Conservation (phyloP, 176 grass and related monocot genomes). For the Stipa capillata region DNA sequence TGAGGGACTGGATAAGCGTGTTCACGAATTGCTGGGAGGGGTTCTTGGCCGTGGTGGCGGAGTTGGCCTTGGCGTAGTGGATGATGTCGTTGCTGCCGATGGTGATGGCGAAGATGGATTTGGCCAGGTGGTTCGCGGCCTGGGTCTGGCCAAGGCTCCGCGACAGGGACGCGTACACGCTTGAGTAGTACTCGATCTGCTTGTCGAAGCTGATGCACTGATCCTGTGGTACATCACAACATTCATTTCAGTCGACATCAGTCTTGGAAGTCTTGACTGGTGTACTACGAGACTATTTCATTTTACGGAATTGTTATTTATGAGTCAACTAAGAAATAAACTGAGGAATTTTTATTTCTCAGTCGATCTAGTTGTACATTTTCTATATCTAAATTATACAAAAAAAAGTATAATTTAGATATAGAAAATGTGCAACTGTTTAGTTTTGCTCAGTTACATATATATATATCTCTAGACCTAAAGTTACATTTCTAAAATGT, state of each 20-base stretch:
- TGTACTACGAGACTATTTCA: no score
- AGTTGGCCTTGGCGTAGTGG: constrained; percentile 47
- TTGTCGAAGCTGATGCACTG: constrained; percentile 64
- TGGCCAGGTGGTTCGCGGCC: constrained; percentile 41
- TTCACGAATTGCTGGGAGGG: constrained; percentile 42
- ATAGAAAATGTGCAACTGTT: no score
- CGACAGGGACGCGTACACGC: constrained; percentile 30
- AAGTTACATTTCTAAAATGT: no score
- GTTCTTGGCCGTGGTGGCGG: background rate
- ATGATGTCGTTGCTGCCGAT: constrained; percentile 95
- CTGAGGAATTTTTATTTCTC: no score
- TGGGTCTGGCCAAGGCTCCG: constrained; percentile 42
- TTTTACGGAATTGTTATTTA: no score
- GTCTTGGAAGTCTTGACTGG: no score
- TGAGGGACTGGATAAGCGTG: constrained; percentile 37
- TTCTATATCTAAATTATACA: no score
- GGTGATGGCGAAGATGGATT: constrained; percentile 65
- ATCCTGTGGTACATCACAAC: constrained; percentile 9
- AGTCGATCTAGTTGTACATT: no score
- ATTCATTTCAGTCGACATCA: background rate
- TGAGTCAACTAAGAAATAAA: no score
- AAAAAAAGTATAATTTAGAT: no score
- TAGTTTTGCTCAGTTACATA: no score
- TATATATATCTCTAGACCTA: no score
- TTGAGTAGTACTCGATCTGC: constrained; percentile 60